Evolutionary conservation across 2,329 filamentous ascomycete species (phyloP).

Genomic region (Beauveria caledonica): DNA sequence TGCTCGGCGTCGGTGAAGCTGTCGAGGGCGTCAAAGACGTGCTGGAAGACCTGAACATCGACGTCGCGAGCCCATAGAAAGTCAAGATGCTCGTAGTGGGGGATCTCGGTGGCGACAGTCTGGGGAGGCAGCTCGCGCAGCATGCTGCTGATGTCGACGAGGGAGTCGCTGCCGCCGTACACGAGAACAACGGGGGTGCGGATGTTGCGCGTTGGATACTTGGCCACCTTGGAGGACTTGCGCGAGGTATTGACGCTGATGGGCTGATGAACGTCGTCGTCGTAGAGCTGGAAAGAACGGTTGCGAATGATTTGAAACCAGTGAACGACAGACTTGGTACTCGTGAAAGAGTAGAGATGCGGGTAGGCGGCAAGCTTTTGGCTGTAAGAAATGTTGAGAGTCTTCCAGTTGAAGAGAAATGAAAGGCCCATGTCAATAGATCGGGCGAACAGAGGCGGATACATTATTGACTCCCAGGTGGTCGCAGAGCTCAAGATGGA

Average conservation of each 20-base stretch:
- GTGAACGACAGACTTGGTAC: constrained; percentile 93
- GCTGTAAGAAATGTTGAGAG: constrained; percentile 69
- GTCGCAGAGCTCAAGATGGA: constrained; percentile 88
- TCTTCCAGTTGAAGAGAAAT: constrained; percentile 87
- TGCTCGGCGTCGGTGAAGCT: constrained; percentile 54
- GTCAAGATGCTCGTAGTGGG: constrained; percentile 93
- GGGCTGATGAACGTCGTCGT: constrained; percentile 80
- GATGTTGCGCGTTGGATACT: constrained; percentile 94
- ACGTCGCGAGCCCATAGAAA: constrained; percentile 91
- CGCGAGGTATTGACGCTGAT: constrained; percentile 61
- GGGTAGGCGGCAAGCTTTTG: constrained; percentile 95
- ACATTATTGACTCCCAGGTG: constrained; percentile 95
- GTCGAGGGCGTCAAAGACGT: constrained; percentile 83
- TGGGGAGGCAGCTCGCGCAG: constrained; percentile 75
- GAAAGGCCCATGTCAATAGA: constrained; percentile 73
- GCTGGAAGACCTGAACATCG: constrained; percentile 74
- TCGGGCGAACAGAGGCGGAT: constrained; percentile 86
- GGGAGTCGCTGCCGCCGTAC: constrained; percentile 86
- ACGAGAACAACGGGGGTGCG: constrained; percentile 89
- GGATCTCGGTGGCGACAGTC: constrained; percentile 78
- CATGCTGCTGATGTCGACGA: constrained; percentile 93
- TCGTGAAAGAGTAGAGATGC: constrained; percentile 93
- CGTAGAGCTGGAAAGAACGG: constrained; percentile 95
- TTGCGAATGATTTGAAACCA: constrained; percentile 99
- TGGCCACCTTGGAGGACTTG: constrained; percentile 93